These are phyloP conservation scores for Herpetospermum pedunculosum DNA, from an alignment of 306 rosid genomes.

Conservation along the genomic window DNA sequence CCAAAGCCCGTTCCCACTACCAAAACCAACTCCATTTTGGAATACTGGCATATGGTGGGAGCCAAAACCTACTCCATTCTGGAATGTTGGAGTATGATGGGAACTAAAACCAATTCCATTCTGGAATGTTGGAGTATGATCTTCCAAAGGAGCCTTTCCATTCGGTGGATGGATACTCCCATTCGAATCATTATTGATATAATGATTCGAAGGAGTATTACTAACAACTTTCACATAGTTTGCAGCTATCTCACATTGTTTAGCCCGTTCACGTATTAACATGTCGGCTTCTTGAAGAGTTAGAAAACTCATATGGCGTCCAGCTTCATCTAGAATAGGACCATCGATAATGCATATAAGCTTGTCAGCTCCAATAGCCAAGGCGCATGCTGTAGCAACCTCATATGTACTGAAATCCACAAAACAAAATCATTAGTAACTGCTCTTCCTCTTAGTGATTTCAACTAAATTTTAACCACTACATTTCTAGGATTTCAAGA, in stretches of 20 bases:
- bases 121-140: conserved; percentile 40
- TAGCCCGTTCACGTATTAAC: conserved; percentile 73
- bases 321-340: conserved; percentile 79
- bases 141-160: conserved; percentile 32
- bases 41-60: conserved; percentile 30
- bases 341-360: conserved; percentile 91
- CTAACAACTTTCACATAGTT: conserved; percentile 83
- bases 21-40: conserved; percentile 86
- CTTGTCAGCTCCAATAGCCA: conserved; percentile 90
- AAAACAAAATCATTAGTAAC: conserved; percentile 15
- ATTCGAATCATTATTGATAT: conserved; percentile 20
- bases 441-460: conserved; percentile 1
- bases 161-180: conserved; percentile 31
- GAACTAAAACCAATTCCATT: conserved; percentile 71
- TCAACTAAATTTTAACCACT: not conserved
- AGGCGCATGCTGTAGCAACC: conserved; percentile 93
- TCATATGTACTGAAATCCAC: conserved; percentile 67
- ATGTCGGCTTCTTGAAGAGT: conserved; percentile 92
- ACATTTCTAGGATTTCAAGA: not conserved
- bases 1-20: conserved; percentile 68
- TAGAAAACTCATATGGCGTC: conserved; percentile 61
- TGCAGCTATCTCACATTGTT: conserved; percentile 89
- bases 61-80: conserved; percentile 73
- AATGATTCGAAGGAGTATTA: conserved; percentile 16
- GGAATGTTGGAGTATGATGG: conserved; percentile 37